A percentile compares a stretch with the other conserved stretches of the same genome.
These are phyloP conservation scores for Suillus discolor DNA, from an alignment of 768 basidiomycete species.

Conservation along the genomic window DNA sequence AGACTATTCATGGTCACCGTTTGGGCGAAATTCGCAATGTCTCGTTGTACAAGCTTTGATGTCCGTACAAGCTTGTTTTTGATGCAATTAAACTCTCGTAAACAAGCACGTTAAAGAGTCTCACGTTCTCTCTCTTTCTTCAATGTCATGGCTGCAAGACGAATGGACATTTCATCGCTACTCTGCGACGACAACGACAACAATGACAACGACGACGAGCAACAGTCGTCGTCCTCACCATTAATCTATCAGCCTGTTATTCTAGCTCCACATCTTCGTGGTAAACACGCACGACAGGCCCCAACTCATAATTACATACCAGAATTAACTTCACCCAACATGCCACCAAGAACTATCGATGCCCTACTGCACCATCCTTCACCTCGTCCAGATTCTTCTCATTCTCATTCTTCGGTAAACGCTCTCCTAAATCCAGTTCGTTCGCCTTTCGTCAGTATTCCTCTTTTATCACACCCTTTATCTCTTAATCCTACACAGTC, in stretches of 20 bases:
- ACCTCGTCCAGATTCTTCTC: constrained; percentile 19
- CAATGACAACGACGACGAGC: constrained; percentile 16
- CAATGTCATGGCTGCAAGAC: constrained; percentile 57
- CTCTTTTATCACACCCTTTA: constrained; percentile 1
- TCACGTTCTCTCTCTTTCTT: constrained; percentile 7
- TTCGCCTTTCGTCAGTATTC: constrained; percentile 6
- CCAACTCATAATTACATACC: constrained; percentile 4
- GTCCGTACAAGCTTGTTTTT: no score
- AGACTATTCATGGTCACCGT: constrained; percentile 65
- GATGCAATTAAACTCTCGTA: neutral
- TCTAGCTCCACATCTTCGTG: constrained; percentile 36
- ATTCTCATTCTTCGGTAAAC: constrained; percentile 21
- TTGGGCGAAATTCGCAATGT: constrained; percentile 84
- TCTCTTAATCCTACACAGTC: constrained; percentile 2
- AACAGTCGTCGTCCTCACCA: constrained; percentile 1
- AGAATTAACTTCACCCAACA: constrained; percentile 7
- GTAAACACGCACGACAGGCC: constrained; percentile 13
- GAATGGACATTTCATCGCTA: constrained; percentile 77
- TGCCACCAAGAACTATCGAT: constrained; percentile 16
- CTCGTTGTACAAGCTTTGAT: constrained; percentile 69
- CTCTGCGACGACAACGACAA: constrained; percentile 60
- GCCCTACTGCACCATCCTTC: constrained; percentile 21
- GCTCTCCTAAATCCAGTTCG: constrained; percentile 8
- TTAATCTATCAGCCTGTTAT: constrained; percentile 26
- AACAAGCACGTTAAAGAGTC: neutral